Base-by-base conservation (phyloP, 1,284 basidiomycete species). In the Gomphus bonarii region DNA sequence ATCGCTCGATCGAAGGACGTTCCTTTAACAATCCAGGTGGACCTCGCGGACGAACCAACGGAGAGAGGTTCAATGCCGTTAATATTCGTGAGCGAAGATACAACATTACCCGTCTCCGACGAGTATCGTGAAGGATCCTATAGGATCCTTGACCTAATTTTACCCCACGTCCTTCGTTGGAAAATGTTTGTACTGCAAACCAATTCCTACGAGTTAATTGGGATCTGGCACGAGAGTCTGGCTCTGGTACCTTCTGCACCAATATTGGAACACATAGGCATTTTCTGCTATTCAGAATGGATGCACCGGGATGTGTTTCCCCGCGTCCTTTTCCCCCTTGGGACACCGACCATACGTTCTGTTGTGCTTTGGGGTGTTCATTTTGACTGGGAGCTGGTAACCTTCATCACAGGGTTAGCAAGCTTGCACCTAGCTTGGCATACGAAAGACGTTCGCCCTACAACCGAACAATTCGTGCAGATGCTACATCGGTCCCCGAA, bases 351-450 rank as follows among this genome's bases (percentile, higher is more conserved):
- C 14, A 67, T 86, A 3, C 68, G 65, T n/a, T 63, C 66, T 7
- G 65, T 78, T 20, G 67, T 70, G 2, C 68, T 86, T 18, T 84
- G 80, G 80, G 82, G 81, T 35, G 79, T 85, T 1, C 82, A 84
- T 58, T 63, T 85, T 28, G 75, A 81, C 56, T 86, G 84, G 84
- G 71, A 74, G 14, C 66, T 66, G 51, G 62, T 69, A 9, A 63
- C 70, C 33, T 73, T 77, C 48, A 67, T 77, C 38, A 63, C 61
- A 36, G 72, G 66, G 10, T 67, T 86, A 25, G 64, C 62, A n/a
- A 72, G 76, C 12, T 63, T 86, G 18, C 76, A 81, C 61, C 67
- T 87, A 38, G 74, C 78, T 0, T 84, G 76, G 65, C 82, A 83
- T 59, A 65, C 75, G 8, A 69, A 74, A 38, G 77, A 82, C 60